Conservation (phyloP, 2,329 filamentous ascomycete species). For the Fusarium sacchari region DNA sequence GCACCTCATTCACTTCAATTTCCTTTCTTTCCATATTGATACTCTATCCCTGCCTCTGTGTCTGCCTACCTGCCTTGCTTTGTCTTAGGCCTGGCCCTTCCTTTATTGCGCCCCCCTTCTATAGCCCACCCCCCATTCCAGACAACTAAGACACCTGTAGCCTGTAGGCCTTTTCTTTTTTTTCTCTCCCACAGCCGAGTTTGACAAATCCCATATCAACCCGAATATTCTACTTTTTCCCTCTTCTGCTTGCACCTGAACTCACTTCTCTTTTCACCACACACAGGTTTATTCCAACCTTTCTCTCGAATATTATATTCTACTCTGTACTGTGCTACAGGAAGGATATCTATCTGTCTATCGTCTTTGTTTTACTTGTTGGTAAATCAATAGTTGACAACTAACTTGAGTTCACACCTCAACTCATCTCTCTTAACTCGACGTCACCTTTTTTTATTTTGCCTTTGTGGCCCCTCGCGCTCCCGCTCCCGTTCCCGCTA, state of each 20-base stretch:
- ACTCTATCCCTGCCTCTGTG: slow-evolving; percentile 17
- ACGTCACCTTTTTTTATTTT: slow-evolving; percentile 35
- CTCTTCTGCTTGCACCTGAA: slow-evolving; percentile 34
- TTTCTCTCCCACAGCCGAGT: slow-evolving; percentile 45
- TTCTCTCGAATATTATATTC: slow-evolving; percentile 13
- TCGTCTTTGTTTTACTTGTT: slow-evolving; percentile 12
- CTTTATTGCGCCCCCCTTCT: slow-evolving; percentile 28
- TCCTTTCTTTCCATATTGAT: slow-evolving; percentile 15
- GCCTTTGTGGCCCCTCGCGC: slow-evolving; percentile 39
- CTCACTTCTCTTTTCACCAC: slow-evolving; percentile 39
- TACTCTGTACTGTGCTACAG: slow-evolving; percentile 8
- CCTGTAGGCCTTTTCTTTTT: slow-evolving; percentile 33
- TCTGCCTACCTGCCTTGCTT: slow-evolving; percentile 30
- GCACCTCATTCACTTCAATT: slow-evolving; percentile 30
- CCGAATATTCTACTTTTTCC: slow-evolving; percentile 43
- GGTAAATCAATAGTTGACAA: slow-evolving; percentile 20
- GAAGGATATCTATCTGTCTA: background rate
- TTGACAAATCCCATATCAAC: slow-evolving; percentile 46
- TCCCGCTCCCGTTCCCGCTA: slow-evolving; percentile 40
- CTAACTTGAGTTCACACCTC: slow-evolving; percentile 15
- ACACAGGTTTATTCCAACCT: slow-evolving; percentile 36
- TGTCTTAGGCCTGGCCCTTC: slow-evolving; percentile 31
- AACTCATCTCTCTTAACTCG: slow-evolving; percentile 7
- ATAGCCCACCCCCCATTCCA: slow-evolving; percentile 39
- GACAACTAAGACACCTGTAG: slow-evolving; percentile 23